Conservation (phyloP, 345 rosid species). For the Aquilaria malaccensis region DNA sequence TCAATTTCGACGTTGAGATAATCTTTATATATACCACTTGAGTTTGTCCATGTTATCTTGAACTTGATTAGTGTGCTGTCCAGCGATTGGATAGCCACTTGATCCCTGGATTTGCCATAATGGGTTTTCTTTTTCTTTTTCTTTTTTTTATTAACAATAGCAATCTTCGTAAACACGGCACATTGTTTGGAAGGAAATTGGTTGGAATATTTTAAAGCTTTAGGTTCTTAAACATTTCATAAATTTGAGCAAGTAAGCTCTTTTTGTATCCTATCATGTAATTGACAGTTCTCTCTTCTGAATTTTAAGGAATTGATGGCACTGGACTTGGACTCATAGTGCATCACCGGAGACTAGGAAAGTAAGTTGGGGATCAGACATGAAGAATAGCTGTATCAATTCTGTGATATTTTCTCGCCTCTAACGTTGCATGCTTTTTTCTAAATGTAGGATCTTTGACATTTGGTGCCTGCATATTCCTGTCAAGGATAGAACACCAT, state of each 20-base stretch:
- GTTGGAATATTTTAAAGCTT: no score
- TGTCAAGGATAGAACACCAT: conserved; percentile 56
- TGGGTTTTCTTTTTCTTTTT: no score
- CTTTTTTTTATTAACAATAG: no score
- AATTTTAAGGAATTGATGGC: conserved; percentile 49
- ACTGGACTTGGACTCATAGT: conserved; percentile 54
- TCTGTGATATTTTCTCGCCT: not conserved
- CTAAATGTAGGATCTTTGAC: conserved; percentile 50
- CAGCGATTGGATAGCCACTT: no score
- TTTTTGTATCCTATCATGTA: not conserved
- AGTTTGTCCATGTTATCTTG: no score
- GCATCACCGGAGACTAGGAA: conserved; percentile 52
- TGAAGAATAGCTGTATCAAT: not conserved
- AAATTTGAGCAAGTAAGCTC: not conserved
- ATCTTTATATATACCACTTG: no score
- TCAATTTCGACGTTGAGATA: no score
- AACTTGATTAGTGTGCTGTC: no score
- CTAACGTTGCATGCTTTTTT: not conserved
- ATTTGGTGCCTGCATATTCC: conserved; percentile 82
- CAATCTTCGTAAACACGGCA: no score
- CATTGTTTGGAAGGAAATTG: no score
- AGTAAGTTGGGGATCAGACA: conserved; percentile 25
- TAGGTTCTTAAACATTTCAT: no score
- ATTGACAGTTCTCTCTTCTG: not conserved
- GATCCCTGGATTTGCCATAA: no score